These are phyloP conservation scores for Fragilaria crotonensis DNA, from an alignment of 108 stramenopile genomes.

Conservation along the genomic window DNA sequence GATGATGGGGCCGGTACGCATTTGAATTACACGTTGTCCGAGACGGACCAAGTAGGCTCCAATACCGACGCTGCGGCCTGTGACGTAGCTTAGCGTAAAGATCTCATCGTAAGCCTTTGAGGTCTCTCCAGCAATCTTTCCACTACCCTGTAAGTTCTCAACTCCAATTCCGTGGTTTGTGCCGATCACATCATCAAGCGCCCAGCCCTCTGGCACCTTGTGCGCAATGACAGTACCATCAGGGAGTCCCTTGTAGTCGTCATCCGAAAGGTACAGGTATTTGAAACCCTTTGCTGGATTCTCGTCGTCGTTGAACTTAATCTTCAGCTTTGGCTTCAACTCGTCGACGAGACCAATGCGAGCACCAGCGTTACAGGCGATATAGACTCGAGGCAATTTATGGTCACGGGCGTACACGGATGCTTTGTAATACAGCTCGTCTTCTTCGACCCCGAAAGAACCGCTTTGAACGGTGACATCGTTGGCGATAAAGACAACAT, in stretches of 20 bases:
- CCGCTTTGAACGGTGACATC: slow-evolving; percentile 98
- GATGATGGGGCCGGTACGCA: slow-evolving; percentile 89
- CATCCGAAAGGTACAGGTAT: slow-evolving; percentile 92
- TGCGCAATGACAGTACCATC: slow-evolving; percentile 84
- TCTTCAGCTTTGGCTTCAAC: slow-evolving; percentile 92
- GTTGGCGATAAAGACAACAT: slow-evolving; percentile 94
- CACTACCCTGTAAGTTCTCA: slow-evolving; percentile 95
- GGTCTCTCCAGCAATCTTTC: slow-evolving; percentile 98
- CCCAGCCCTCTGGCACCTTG: slow-evolving; percentile 83
- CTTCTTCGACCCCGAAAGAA: slow-evolving; percentile 95
- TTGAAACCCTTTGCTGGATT: slow-evolving; percentile 93
- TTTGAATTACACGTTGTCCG: slow-evolving; percentile 91
- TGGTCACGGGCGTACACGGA: slow-evolving; percentile 85
- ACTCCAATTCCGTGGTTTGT: slow-evolving; percentile 93
- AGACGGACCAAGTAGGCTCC: slow-evolving; percentile 92
- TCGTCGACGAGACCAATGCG: slow-evolving; percentile 97
- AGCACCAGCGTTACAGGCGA: slow-evolving; percentile 96
- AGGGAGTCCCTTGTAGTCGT: slow-evolving; percentile 84
- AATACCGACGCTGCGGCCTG: slow-evolving; percentile 94
- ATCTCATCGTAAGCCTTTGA: slow-evolving; percentile 94
- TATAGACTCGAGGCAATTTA: slow-evolving; percentile 91
- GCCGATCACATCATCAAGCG: slow-evolving; percentile 91
- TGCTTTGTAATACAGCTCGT: slow-evolving; percentile 90
- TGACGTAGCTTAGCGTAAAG: slow-evolving; percentile 95
- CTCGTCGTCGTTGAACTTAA: slow-evolving; percentile 84